Evolutionary conservation across 768 basidiomycete genomes (phyloP).

Genomic region (Hericium rajendrae): DNA sequence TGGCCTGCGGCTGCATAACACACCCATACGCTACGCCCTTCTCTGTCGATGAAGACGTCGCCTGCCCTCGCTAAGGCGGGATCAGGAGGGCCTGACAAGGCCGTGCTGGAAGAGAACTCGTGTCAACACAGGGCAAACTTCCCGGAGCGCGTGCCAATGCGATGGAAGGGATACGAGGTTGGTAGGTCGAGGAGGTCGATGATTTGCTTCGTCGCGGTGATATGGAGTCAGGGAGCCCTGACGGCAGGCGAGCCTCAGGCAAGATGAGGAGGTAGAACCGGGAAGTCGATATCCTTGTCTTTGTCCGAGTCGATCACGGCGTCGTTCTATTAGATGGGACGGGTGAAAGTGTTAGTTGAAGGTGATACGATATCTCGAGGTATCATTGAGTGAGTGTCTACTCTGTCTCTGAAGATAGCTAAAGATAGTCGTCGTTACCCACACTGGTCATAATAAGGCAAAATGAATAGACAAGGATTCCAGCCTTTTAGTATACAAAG

Average conservation of each 20-base stretch:
- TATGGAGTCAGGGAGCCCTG: not conserved
- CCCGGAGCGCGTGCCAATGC: not conserved
- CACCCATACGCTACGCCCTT: not conserved
- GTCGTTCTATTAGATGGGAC: too few species aligned
- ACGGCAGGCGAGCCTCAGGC: not conserved
- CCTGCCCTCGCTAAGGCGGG: not conserved
- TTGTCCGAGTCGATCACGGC: too few species aligned
- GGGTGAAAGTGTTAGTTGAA: too few species aligned
- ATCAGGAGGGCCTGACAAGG: not conserved
- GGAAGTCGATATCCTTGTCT: too few species aligned
- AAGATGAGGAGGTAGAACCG: not conserved
- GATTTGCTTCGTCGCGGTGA: not conserved
- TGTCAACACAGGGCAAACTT: not conserved
- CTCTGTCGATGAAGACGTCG: not conserved
- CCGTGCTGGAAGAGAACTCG: not conserved
- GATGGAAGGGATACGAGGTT: not conserved
- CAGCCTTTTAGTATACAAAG: too few species aligned
- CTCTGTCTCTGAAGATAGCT: not conserved
- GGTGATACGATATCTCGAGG: not conserved
- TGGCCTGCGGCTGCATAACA: not conserved
- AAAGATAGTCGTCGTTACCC: too few species aligned
- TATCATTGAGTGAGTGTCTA: not conserved
- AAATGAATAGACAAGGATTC: too few species aligned
- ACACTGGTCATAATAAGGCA: too few species aligned
- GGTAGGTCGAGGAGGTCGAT: not conserved